Evolutionary conservation across 2,329 filamentous ascomycete species (phyloP).

Genomic region (Fusarium newnesense): DNA sequence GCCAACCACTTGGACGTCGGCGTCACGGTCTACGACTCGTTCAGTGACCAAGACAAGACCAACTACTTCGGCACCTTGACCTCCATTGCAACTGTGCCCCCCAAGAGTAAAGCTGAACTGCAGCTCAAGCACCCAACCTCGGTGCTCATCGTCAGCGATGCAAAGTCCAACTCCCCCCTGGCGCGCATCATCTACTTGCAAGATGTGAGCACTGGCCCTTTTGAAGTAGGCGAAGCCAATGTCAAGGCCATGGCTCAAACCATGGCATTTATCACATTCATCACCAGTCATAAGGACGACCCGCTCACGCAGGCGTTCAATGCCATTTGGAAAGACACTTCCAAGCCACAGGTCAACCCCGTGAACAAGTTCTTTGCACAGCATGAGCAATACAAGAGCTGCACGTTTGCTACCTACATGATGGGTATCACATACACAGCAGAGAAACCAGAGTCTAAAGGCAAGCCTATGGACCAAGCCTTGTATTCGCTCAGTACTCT

Average conservation of each 20-base stretch:
- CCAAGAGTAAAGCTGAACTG: neutral
- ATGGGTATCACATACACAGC: slow-evolving; percentile 3
- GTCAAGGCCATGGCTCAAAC: neutral
- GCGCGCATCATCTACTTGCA: neutral
- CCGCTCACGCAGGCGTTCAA: neutral
- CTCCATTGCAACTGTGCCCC: neutral
- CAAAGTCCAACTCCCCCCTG: neutral
- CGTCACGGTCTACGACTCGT: neutral
- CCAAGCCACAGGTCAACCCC: neutral
- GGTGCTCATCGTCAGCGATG: neutral
- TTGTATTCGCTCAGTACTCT: neutral
- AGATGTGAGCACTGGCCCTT: neutral
- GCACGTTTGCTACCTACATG: neutral
- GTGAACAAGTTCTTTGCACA: neutral
- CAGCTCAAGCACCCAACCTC: neutral
- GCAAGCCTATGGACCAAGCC: neutral
- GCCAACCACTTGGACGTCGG: neutral
- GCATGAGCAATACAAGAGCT: neutral
- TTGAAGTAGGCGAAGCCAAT: neutral
- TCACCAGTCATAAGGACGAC: neutral
- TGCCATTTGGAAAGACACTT: neutral
- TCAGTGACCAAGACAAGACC: neutral
- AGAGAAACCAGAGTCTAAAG: neutral
- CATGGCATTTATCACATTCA: neutral
- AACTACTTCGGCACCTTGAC: slow-evolving; percentile 7